These are phyloP conservation scores for Komagataella phaffii DNA, from an alignment of 805 yeast species.

Conservation along the genomic window DNA sequence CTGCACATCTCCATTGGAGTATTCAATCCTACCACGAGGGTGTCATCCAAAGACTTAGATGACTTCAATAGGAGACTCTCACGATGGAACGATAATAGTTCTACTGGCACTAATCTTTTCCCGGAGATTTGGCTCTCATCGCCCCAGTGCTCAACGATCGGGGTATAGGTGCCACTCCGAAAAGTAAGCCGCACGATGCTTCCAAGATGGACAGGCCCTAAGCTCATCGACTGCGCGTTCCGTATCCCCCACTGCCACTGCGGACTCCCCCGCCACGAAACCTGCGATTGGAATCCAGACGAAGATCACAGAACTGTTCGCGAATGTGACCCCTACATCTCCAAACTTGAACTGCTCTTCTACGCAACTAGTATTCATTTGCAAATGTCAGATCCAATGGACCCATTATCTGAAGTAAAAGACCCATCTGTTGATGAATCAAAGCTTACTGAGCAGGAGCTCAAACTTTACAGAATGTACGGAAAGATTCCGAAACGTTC, in stretches of 20 bases:
- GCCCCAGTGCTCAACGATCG: not conserved
- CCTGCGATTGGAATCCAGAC: not conserved
- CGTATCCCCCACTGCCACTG: not conserved
- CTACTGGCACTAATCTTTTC: not conserved
- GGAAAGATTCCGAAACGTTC: conserved; percentile 78
- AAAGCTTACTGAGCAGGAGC: conserved; percentile 64
- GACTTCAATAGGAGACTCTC: not conserved
- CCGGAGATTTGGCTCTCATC: not conserved
- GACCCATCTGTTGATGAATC: conserved; percentile 31
- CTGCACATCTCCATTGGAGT: not conserved
- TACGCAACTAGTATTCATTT: not conserved
- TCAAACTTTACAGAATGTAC: conserved; percentile 63
- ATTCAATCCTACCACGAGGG: not conserved
- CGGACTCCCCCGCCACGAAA: not conserved
- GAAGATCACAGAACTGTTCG: not conserved
- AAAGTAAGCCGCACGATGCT: not conserved
- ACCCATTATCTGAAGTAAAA: conserved; percentile 10
- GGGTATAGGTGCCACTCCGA: not conserved
- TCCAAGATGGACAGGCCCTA: not conserved
- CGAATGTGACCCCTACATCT: not conserved
- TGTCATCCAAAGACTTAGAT: not conserved
- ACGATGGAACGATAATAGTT: not conserved
- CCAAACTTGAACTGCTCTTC: not conserved
- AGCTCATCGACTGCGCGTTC: not conserved
- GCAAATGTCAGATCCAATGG: not conserved